phyloP scores from a whole-genome alignment of 495 filamentous ascomycete genomes.

The Penicillium chermesinum region DNA sequence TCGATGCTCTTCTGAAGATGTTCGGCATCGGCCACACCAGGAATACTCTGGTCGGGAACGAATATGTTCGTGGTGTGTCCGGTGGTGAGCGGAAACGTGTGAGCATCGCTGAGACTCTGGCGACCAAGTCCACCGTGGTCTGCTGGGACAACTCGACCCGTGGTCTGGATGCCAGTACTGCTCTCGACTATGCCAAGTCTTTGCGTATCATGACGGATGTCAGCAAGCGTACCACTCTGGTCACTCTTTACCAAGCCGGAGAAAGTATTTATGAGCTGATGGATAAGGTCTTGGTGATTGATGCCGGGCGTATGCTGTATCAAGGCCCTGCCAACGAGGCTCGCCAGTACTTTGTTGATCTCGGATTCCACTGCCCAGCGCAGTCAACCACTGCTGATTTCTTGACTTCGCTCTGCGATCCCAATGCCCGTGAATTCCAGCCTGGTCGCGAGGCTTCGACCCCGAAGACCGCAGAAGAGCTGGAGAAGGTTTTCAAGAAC shows the following conservation, averaged over 20 bases:
- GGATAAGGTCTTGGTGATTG: conserved; percentile 70
- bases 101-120: conserved; percentile 63
- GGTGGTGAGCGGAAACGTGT: conserved; percentile 71
- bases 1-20: conserved; percentile 59
- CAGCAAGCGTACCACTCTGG: conserved; percentile 72
- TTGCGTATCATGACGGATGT: conserved; percentile 80
- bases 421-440: conserved; percentile 60
- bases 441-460: conserved; percentile 58
- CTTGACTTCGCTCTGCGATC: conserved; percentile 72
- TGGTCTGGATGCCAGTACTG: conserved; percentile 75
- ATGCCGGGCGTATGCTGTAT: conserved; percentile 61
- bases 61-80: conserved; percentile 69
- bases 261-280: conserved; percentile 79
- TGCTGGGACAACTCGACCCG: conserved; percentile 74
- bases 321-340: conserved; percentile 59
- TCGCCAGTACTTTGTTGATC: conserved; percentile 60
- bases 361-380: conserved; percentile 63
- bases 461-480: conserved; percentile 57
- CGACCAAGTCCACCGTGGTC: conserved; percentile 59
- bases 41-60: conserved; percentile 80
- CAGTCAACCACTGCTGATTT: conserved; percentile 70
- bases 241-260: conserved; percentile 80
- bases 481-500: conserved; percentile 55
- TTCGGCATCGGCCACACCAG: conserved; percentile 78
- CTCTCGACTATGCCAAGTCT: conserved; percentile 72